These are phyloP conservation scores for Candida succiphila DNA, from an alignment of 805 yeast genomes.

Conservation along the genomic window DNA sequence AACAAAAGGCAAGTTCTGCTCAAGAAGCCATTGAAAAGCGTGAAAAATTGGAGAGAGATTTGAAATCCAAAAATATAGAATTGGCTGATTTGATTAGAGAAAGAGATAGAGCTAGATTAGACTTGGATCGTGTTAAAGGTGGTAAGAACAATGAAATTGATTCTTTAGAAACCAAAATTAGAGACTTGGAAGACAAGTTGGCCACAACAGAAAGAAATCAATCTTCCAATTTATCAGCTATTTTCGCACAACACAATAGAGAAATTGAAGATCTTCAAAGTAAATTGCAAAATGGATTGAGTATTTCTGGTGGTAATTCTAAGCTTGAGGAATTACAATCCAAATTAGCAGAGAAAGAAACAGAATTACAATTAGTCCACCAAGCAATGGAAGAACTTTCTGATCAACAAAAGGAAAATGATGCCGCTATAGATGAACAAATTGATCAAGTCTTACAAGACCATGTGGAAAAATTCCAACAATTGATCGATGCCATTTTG, in stretches of 20 bases:
- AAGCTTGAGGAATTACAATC: constrained; percentile 27
- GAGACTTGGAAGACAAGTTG: constrained; percentile 48
- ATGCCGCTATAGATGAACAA: constrained; percentile 46
- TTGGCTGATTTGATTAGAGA: constrained; percentile 83
- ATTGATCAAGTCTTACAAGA: constrained; percentile 41
- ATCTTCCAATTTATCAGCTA: constrained; percentile 49
- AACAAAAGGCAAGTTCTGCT: constrained; percentile 79
- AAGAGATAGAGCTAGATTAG: constrained; percentile 81
- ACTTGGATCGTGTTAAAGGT: constrained; percentile 61
- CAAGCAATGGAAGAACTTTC: constrained; percentile 55
- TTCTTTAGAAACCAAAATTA: constrained; percentile 49
- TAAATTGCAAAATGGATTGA: constrained; percentile 20
- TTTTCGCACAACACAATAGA: constrained; percentile 50
- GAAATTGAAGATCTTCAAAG: constrained; percentile 47
- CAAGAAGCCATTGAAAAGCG: constrained; percentile 83
- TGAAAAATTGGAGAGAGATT: constrained; percentile 72
- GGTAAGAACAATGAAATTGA: constrained; percentile 58
- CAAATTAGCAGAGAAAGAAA: constrained; percentile 59
- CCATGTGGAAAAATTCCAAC: constrained; percentile 37
- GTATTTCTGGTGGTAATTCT: constrained; percentile 12
- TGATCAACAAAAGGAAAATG: constrained; percentile 34
- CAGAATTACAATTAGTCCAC: constrained; percentile 71
- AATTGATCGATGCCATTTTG: constrained; percentile 61
- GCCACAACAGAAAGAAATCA: constrained; percentile 53
- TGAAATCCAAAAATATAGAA: constrained; percentile 79